A percentile compares a stretch with the other conserved stretches of the same genome.
Evolutionary conservation across 371 early-diverging fungal genomes (phyloP).

Genomic region (Mortierella sp.): DNA sequence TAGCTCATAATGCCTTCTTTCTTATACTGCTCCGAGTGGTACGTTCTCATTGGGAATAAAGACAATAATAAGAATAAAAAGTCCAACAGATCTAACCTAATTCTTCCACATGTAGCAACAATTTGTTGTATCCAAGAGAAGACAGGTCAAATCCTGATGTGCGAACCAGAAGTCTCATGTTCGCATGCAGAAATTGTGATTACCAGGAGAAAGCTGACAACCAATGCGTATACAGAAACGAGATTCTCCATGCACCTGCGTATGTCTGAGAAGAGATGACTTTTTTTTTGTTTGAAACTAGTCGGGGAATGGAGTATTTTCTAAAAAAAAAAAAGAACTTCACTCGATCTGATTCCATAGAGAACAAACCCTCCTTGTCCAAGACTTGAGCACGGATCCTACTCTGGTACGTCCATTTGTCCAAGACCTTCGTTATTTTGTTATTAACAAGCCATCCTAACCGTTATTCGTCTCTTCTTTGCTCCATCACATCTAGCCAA

Average conservation of each 20-base stretch:
- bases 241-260: constrained; percentile 85
- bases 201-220: constrained; percentile 89
- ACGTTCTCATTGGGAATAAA: constrained; percentile 14
- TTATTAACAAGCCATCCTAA: not conserved
- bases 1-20: constrained; percentile 71
- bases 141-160: constrained; percentile 67
- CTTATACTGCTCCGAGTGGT: constrained; percentile 83
- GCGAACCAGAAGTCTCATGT: constrained; percentile 71
- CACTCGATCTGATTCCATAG: constrained; percentile 55
- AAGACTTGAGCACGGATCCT: constrained; percentile 88
- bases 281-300: not conserved
- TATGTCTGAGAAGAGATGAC: constrained; percentile 56
- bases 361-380: constrained; percentile 81
- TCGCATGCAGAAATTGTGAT: constrained; percentile 96
- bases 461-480: not conserved
- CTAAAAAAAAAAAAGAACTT: not conserved
- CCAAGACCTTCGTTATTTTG: not conserved
- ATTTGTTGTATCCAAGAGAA: constrained; percentile 97
- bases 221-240: constrained; percentile 89
- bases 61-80: not conserved
- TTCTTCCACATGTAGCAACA: constrained; percentile 77
- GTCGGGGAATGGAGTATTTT: constrained; percentile 2
- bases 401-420: constrained; percentile 48
- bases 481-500: constrained; percentile 62
- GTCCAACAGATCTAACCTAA: constrained; percentile 8